Conservation (phyloP, 345 rosid species). For the Gynandropsis gynandra region DNA sequence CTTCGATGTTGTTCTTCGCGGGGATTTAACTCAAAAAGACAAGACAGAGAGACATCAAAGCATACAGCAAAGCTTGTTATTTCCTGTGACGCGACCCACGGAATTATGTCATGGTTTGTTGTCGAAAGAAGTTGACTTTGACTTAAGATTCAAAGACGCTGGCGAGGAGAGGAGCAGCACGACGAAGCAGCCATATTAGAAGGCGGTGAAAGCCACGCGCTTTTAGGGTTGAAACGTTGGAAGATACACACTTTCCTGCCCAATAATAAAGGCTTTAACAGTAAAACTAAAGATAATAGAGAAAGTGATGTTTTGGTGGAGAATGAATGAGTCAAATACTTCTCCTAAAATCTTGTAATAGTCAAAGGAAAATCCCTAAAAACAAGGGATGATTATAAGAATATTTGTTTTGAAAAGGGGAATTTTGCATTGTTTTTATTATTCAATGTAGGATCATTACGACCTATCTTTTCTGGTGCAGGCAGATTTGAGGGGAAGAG, state of each 20-base stretch:
- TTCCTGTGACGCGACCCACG: slow-evolving; percentile 17
- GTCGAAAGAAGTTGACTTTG: slow-evolving; percentile 17
- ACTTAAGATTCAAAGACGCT: not conserved
- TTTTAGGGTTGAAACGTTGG: not conserved
- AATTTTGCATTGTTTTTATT: no score
- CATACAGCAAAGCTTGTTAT: slow-evolving; percentile 3
- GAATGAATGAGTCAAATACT: no score
- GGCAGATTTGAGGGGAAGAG: slow-evolving; percentile 38
- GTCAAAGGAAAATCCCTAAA: no score
- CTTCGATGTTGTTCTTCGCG: slow-evolving; percentile 10
- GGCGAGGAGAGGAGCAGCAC: slow-evolving; percentile 14
- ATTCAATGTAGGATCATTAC: no score
- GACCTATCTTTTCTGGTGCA: slow-evolving; percentile 22
- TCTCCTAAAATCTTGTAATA: no score
- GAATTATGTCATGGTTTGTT: not conserved
- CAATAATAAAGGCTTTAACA: no score
- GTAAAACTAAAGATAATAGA: no score
- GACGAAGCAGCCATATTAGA: slow-evolving; percentile 18
- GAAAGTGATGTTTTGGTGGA: no score
- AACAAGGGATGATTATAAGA: slow-evolving; percentile 1
- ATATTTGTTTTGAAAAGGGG: not conserved
- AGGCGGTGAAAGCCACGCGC: slow-evolving; percentile 10
- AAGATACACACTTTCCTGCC: not conserved
- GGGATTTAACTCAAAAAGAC: slow-evolving; percentile 4
- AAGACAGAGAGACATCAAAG: not conserved